Base-by-base conservation (phyloP, 2,329 filamentous ascomycete species). In the Diaporthe sp. region DNA sequence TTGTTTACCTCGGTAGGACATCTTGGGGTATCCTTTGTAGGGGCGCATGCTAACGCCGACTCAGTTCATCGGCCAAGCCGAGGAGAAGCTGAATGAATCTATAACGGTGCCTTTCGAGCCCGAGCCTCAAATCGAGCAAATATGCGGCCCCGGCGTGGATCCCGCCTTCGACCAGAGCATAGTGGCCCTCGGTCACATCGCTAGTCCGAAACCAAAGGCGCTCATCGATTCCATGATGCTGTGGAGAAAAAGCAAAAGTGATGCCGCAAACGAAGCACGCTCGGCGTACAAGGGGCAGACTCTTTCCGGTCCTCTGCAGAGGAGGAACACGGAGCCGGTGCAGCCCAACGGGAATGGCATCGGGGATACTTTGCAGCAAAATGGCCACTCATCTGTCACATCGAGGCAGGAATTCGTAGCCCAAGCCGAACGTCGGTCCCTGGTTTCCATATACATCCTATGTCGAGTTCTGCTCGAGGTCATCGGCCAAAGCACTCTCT, bases 201-300 rank as follows among this genome's bases (percentile, higher is more conserved):
- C 96, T 72, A 94, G 95, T 75, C 94, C 96, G 79, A 98, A 97
- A 82, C 97, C 97, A 7, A 98, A 98, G 82, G 94, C 95, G 7
- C 86, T 99, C 70, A 98, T 99, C 80, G 97, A 99, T 84, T 96
- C 95, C 28, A 95, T 99, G 83, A 99, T 99, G 95, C 90, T 98
- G 44, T 99, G 97, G 97, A 92, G 97, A 74, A 98, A 98, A 84
- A 94, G 92, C 78, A 98, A 98, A 86, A 98, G 95, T 78, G 96
- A 98, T 84, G 92, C 94, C 31, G 95, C 96, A 39, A 93, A 91
- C 79, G 91, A 93, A 77, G 93, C 94, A 39, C 88, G 92, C 31
- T 71, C 72, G 69, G 73, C 73, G 10, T 73, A 65, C 25, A 77
- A 71, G 58, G 62, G 61, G 22, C 75, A 77, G n/a, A 51, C 69